Evolutionary conservation across 768 basidiomycete genomes (phyloP), one percentile per base, ranked within the genome.

Genomic region (Crucibulum laeve): DNA sequence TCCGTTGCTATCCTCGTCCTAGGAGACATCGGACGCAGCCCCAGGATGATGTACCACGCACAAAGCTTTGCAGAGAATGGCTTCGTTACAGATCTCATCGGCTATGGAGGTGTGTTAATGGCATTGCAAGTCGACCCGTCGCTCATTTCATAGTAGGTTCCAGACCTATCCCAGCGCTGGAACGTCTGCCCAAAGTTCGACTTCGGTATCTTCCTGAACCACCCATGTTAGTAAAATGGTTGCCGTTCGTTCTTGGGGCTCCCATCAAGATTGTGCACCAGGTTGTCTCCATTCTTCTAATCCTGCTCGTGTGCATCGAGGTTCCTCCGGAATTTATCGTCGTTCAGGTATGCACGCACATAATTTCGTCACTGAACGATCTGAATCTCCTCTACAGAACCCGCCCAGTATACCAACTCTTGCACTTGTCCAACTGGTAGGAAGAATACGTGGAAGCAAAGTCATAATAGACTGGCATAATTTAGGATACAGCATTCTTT

Each of bases 401-500:
- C 96, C 96, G 21, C 96, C 96, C 6, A 89, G 88, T 47, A 93
- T 99, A 26, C 96, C 96, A 1, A 94, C 94, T 0, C 77, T 99
- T 14, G 83, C 84, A 2, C 68, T 98, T 15, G 91, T 89, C 2
- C 87, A 88, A 73, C 61, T 92, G 21, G 81, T 84, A 1, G 77
- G 77, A 17, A 57, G 68, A 15, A 54, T 91, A 13, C 74, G 81
- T 14, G 84, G 87, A 3, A 85, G 84, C 51, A 91, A 88, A 54
- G 70, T 99, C 51, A 88, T 99, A 47, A 93, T 99, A 43, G 96
- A 99, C 65, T 99, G 96, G 96, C 96, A 99, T 60, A 99, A 99
- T 61, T 77, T 95, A 19, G 96, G 96, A 14, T 93, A 91, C 60
- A 95, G 83, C 50, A 92, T 98, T 36, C 77, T 99, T 38, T 87